Percentiles rank a stretch among this genome's conserved stretches.
These are phyloP conservation scores for Aaosphaeria arxii DNA, from an alignment of 2,329 filamentous ascomycete genomes.

Conservation along the genomic window DNA sequence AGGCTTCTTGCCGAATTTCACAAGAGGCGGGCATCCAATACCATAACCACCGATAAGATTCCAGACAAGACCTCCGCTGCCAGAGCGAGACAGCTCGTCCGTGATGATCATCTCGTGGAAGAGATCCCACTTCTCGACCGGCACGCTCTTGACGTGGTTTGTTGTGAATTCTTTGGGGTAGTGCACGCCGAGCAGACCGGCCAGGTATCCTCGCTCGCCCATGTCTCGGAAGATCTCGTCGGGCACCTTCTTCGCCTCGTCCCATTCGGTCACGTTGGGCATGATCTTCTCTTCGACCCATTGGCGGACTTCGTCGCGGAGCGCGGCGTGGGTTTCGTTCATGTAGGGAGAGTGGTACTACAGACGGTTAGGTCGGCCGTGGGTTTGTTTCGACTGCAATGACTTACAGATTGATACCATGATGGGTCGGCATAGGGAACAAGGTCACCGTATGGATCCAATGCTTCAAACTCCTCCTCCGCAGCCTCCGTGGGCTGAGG, in stretches of 20 bases:
- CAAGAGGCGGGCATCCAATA: conserved; percentile 85
- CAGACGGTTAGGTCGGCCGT: background rate
- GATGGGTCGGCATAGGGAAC: conserved; percentile 89
- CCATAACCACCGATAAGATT: conserved; percentile 95
- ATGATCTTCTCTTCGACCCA: conserved; percentile 90
- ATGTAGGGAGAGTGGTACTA: conserved; percentile 96
- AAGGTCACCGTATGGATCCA: conserved; percentile 81
- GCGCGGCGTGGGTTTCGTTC: conserved; percentile 88
- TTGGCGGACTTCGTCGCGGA: conserved; percentile 85
- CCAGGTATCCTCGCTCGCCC: conserved; percentile 87
- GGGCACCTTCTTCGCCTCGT: conserved; percentile 89
- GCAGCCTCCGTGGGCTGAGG: conserved; percentile 37
- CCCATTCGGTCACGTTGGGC: conserved; percentile 92
- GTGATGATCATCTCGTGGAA: conserved; percentile 98
- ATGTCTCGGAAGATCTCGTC: conserved; percentile 91
- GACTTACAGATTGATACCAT: conserved; percentile 88
- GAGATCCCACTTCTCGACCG: conserved; percentile 89
- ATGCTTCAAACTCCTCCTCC: conserved; percentile 62
- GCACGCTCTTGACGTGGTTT: conserved; percentile 71
- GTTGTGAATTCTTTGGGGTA: conserved; percentile 75
- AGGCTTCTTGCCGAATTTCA: conserved; percentile 86
- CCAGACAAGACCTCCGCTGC: conserved; percentile 93
- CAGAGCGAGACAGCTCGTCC: conserved; percentile 86
- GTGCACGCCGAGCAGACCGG: conserved; percentile 81
- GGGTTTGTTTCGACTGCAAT: background rate